Base-by-base conservation (phyloP, 441 rosid species). In the Brassica hybrid region DNA sequence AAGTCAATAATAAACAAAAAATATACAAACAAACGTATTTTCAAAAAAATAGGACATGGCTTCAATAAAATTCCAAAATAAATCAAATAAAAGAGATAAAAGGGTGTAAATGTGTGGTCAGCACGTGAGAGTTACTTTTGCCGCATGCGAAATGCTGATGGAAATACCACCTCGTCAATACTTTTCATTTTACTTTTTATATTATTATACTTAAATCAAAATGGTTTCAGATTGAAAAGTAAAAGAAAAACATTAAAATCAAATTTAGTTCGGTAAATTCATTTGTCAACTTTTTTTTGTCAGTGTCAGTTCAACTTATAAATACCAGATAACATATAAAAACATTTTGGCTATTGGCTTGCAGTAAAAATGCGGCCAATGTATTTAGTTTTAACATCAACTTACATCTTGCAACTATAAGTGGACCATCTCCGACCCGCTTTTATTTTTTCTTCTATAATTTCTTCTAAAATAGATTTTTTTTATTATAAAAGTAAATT, bases 71-170 rank as follows among this genome's bases (percentile, higher is more conserved):
- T 25, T 25, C 27, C 27, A 25, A 25, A 25, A 25, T 25, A 25
- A 25, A 25, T 25, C 27, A 45, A 76, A 0, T 32, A 25, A 14
- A 72, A 70, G 23, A 72, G 43, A 38, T 7, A 7, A 38, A 18
- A 72, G 74, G 60, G 69, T 25, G 73, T 67, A 69, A 30, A 73
- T 75, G 81, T 69, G 85, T 82, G 90, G 88, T 62, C 63, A 87
- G 89, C 97, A 92, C 90, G 94, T 88, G 96, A 83, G 79, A 56
- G 76, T 52, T 25, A 64, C 97, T 92, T 92, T 92, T 86, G 60
- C 67, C 86, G 96, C 97, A 81, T 92, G 97, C 94, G 66, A 76
- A 87, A 89, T 86, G 90, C 75, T 59, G 70, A 36, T 61, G 81
- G 80, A 72, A 79, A 63, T 71, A 68, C 67, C 82, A 61, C 83